Evolutionary conservation across 23 red algal species (phyloP).

Genomic region (Gracilaria caudata): DNA sequence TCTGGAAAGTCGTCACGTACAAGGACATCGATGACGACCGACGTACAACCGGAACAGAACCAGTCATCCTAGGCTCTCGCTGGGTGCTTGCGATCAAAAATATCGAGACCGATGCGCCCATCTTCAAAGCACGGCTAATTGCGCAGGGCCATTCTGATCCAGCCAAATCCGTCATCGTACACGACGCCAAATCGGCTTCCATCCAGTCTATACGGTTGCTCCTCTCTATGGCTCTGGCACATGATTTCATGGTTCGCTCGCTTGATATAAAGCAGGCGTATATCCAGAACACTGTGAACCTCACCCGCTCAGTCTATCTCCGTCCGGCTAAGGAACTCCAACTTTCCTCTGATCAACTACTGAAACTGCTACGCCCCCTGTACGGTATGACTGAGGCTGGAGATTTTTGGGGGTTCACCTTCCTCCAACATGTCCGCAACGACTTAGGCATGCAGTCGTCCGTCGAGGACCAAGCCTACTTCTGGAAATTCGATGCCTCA

Average conservation of each 20-base stretch:
- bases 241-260: background rate
- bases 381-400: slow-evolving; percentile 20
- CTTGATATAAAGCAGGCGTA: background rate
- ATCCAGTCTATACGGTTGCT: background rate
- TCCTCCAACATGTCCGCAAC: slow-evolving; percentile 1
- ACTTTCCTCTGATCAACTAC: slow-evolving; percentile 6
- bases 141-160: background rate
- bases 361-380: slow-evolving; percentile 19
- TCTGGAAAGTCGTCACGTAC: background rate
- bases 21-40: background rate
- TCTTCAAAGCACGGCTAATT: background rate
- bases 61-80: background rate
- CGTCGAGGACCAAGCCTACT: background rate
- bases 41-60: background rate
- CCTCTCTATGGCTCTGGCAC: background rate
- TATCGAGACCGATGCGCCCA: background rate
- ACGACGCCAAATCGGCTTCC: background rate
- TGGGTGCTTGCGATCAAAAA: background rate
- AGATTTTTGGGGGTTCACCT: slow-evolving; percentile 11
- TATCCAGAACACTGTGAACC: background rate
- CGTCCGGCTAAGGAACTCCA: background rate
- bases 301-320: background rate
- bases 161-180: background rate
- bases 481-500: too few relatives aligned
- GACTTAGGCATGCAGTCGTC: background rate